Conservation (phyloP, 345 rosid genomes). For the Pugionium dolabratum region DNA sequence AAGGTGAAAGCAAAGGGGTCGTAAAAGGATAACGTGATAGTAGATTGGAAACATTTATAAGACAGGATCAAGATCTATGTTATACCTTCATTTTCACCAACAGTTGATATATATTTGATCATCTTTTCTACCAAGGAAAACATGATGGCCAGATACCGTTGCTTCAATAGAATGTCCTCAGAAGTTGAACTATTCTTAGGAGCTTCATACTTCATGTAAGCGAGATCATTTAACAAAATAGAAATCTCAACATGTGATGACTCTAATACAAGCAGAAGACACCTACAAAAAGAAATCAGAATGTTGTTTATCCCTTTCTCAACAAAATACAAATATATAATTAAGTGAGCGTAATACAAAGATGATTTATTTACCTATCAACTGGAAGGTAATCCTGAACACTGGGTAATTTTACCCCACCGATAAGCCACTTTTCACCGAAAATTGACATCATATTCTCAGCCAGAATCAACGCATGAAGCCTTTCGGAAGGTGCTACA, state of each 20-base stretch:
- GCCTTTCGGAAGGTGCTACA: conserved; percentile 79
- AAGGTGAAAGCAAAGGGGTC: background rate
- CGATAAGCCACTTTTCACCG: conserved; percentile 77
- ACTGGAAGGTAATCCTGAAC: conserved; percentile 56
- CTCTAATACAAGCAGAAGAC: conserved; percentile 80
- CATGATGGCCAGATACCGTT: conserved; percentile 56
- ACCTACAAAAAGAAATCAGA: conserved; percentile 51
- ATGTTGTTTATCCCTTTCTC: background rate
- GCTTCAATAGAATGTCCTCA: conserved; percentile 59
- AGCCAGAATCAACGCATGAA: conserved; percentile 80
- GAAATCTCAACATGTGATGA: conserved; percentile 86
- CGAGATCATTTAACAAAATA: conserved; percentile 79
- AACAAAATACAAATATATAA: too few species aligned
- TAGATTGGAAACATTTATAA: conserved; percentile 4
- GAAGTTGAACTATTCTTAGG: conserved; percentile 51
- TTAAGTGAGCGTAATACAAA: background rate
- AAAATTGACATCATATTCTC: conserved; percentile 63
- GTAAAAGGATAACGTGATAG: background rate
- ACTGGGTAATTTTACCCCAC: conserved; percentile 53
- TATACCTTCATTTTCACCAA: conserved; percentile 64
- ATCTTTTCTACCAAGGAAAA: conserved; percentile 87
- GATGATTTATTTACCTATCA: conserved; percentile 52
- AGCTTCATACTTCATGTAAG: conserved; percentile 83
- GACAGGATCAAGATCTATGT: background rate
- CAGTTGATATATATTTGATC: conserved; percentile 58